These are phyloP conservation scores for Sesbania bispinosa DNA, from an alignment of 306 rosid species.

Conservation along the genomic window DNA sequence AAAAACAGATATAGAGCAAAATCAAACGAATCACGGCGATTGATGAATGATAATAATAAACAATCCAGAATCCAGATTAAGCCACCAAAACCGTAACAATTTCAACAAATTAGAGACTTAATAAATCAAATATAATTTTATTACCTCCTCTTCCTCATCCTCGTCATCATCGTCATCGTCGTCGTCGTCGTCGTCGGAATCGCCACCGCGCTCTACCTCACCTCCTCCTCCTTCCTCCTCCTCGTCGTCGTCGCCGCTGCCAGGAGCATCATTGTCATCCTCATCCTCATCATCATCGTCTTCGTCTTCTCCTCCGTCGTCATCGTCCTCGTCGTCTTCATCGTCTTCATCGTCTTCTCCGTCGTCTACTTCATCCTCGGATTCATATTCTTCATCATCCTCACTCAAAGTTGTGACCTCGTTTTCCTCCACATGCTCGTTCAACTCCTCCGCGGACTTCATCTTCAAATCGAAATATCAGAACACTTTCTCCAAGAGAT, in stretches of 20 bases:
- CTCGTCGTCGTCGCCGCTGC: constrained; percentile 38
- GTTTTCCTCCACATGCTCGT: constrained; percentile 51
- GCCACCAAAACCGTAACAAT: background rate
- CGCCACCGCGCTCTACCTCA: constrained; percentile 22
- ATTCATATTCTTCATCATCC: background rate
- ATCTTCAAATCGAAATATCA: too few relatives aligned
- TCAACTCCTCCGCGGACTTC: constrained; percentile 53
- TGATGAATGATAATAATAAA: background rate
- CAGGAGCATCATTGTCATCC: constrained; percentile 45
- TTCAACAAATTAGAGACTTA: constrained; percentile 6
- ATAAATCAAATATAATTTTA: background rate
- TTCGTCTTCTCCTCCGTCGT: constrained; percentile 18
- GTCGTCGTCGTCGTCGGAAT: constrained; percentile 15
- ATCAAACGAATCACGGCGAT: background rate
- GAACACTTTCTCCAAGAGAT: constrained; percentile 15
- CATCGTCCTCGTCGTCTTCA: constrained; percentile 18
- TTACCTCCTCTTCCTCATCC: constrained; percentile 23
- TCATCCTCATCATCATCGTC: constrained; percentile 33
- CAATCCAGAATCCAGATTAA: background rate
- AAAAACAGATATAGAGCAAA: background rate
- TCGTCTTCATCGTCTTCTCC: constrained; percentile 46
- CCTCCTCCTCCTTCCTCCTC: constrained; percentile 36
- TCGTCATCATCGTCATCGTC: constrained; percentile 28
- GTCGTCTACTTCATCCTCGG: constrained; percentile 40
- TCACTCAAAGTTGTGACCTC: constrained; percentile 21